Evolutionary conservation across 192 early-diverging fungal genomes (phyloP), one percentile per base, ranked within the genome.

Genomic region (Funneliformis geosporum): DNA sequence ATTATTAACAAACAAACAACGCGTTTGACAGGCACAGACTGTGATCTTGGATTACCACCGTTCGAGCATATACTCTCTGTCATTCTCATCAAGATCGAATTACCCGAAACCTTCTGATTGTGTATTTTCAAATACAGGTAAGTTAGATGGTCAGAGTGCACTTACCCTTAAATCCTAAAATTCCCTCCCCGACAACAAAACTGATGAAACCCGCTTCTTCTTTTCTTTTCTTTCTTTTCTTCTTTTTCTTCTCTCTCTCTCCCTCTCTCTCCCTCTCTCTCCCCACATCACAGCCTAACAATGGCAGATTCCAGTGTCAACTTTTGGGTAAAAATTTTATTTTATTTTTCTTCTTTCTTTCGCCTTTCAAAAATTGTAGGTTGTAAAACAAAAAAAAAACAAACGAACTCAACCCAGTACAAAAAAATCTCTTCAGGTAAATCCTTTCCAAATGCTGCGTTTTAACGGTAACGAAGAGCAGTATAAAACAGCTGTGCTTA

Each of bases 361-460:
- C 28, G n/a, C 39, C 67, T 16, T 69, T 39, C 40, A 40, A 28
- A 21, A 43, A 40, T 43, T 69, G 40, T 69, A 69, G 67, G 67
- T 69, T 69, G 21, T 33, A 33, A 33, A 33, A 33, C 33, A 33
- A 69, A 69, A 21, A 23, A 69, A 69, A 10, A 67, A 23, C 18
- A 43, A 43, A 78, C 64, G 61, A 40, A 38, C 28, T 67, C 27
- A 66, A 66, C 76, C 33, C 21, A 16, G 28, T 44, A 44, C 76
- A 27, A 23, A 55, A 2, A n/a, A 60, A 59, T 50, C 77, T 55
- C 43, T 66, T 44, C 66, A 79, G 77, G 77, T 79, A 46, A 68
- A 69, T 79, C 67, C 77, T 60, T 69, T 79, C 28, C 77, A 67
- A 27, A 62, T 79, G 60, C 28, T 79, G 60, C 46, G 65, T 47